These are phyloP conservation scores for Claviceps sp. DNA, from an alignment of 2,329 filamentous ascomycete species.

Conservation along the genomic window DNA sequence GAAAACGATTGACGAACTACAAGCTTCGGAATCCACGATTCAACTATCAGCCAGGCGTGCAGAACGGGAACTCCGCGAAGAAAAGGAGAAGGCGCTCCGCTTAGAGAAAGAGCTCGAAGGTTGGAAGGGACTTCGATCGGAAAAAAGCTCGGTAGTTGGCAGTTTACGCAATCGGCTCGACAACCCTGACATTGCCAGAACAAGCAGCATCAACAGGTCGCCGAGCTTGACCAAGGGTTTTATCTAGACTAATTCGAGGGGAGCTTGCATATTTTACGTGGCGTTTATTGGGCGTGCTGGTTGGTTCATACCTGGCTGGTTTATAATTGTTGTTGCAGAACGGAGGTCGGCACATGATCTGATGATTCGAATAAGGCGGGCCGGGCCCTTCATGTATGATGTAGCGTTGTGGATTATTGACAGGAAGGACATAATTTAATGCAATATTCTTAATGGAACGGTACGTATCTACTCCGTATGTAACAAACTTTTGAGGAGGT, in stretches of 20 bases:
- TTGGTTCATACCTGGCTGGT: neutral
- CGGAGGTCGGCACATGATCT: neutral
- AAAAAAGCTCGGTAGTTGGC: constrained; percentile 37
- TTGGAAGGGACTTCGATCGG: constrained; percentile 63
- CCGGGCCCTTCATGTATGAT: constrained; percentile 6
- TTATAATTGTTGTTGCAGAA: neutral
- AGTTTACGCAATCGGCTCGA: constrained; percentile 28
- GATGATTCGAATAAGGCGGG: constrained; percentile 5
- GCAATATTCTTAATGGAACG: neutral
- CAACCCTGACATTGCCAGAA: constrained; percentile 42
- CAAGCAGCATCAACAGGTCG: constrained; percentile 48
- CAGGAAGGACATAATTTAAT: constrained; percentile 7
- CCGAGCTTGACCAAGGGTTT: constrained; percentile 70
- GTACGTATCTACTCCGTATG: too few relatives aligned
- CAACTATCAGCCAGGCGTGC: constrained; percentile 74
- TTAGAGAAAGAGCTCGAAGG: constrained; percentile 82
- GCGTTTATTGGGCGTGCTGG: neutral
- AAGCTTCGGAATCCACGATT: constrained; percentile 68
- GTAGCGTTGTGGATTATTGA: constrained; percentile 6
- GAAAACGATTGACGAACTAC: constrained; percentile 83
- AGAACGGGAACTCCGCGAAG: constrained; percentile 80
- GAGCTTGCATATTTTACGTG: neutral
- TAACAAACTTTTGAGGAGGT: too few relatives aligned
- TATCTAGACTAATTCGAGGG: neutral
- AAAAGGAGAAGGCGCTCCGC: constrained; percentile 65